phyloP scores from a whole-genome alignment of 2,329 filamentous ascomycete genomes.

The Fusarium nematophilum region DNA sequence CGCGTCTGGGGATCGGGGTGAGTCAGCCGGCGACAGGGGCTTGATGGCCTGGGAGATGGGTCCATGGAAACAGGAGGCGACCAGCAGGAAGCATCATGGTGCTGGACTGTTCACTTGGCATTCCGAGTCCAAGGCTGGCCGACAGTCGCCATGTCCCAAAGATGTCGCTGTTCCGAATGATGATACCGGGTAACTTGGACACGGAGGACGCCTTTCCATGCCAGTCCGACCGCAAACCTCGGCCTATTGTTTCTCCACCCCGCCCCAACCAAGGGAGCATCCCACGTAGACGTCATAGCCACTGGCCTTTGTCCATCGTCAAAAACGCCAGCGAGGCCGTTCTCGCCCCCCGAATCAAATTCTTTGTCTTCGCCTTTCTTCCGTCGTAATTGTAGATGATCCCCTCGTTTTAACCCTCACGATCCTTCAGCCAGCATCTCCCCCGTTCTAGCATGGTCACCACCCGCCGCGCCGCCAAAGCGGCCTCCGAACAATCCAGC shows the following conservation, averaged over 20 bases:
- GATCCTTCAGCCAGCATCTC: background rate
- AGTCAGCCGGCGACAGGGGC: background rate
- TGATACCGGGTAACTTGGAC: too few relatives aligned
- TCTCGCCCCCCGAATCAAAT: constrained; percentile 11
- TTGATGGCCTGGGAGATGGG: too few relatives aligned
- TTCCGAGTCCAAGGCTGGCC: too few relatives aligned
- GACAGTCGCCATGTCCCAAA: too few relatives aligned
- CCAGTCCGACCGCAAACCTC: background rate
- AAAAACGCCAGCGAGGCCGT: constrained; percentile 25
- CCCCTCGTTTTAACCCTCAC: background rate
- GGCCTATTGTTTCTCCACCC: constrained; percentile 32
- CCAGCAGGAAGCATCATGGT: too few relatives aligned
- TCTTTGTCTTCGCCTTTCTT: background rate
- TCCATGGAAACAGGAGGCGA: too few relatives aligned
- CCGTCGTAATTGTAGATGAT: constrained; percentile 3
- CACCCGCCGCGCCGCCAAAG: constrained; percentile 41
- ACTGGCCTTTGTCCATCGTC: constrained; percentile 19
- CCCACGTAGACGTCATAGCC: constrained; percentile 44
- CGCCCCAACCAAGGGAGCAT: constrained; percentile 15
- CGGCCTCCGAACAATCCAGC: constrained; percentile 21
- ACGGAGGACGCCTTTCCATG: too few relatives aligned
- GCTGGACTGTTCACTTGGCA: too few relatives aligned
- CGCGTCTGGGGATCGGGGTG: background rate
- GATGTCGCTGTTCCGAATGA: too few relatives aligned
- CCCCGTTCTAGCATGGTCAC: constrained; percentile 39